A percentile compares a stretch with the other conserved stretches of the same genome.
Evolutionary conservation across 108 stramenopile species (phyloP).

Genomic region (Nitzschia inconspicua): DNA sequence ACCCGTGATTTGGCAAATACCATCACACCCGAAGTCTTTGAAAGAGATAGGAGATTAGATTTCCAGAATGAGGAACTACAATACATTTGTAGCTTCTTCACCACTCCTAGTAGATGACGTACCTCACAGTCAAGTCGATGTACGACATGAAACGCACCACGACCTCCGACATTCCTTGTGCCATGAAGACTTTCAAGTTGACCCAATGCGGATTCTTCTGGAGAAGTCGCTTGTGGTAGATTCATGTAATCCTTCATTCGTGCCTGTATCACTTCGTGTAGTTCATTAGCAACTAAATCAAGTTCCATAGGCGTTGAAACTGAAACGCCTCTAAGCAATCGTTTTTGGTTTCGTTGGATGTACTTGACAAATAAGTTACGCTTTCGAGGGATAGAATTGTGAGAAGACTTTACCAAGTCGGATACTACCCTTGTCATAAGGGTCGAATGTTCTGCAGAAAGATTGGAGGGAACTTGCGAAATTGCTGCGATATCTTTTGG

Average conservation of each 20-base stretch:
- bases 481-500: too few species aligned
- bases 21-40: conserved; percentile 67
- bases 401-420: too few species aligned
- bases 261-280: conserved; percentile 34
- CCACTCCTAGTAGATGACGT: too few species aligned
- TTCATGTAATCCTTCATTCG: conserved; percentile 38
- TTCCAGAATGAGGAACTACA: too few species aligned
- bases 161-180: conserved; percentile 1
- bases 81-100: too few species aligned
- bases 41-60: too few species aligned
- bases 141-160: conserved; percentile 30
- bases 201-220: conserved; percentile 65
- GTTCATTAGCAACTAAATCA: neutral
- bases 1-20: conserved; percentile 54
- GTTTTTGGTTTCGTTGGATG: conserved; percentile 40
- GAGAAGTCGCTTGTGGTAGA: conserved; percentile 46
- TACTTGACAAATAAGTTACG: conserved; percentile 40
- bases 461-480: too few species aligned
- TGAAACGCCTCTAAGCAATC: conserved; percentile 39
- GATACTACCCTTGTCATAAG: too few species aligned
- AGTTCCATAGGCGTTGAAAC: too few species aligned
- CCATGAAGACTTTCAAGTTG: conserved; percentile 52
- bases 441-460: too few species aligned
- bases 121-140: conserved; percentile 75
- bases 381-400: conserved; percentile 73